Evolutionary conservation across 768 basidiomycete species (phyloP).

Genomic region (Tricholoma sp.): DNA sequence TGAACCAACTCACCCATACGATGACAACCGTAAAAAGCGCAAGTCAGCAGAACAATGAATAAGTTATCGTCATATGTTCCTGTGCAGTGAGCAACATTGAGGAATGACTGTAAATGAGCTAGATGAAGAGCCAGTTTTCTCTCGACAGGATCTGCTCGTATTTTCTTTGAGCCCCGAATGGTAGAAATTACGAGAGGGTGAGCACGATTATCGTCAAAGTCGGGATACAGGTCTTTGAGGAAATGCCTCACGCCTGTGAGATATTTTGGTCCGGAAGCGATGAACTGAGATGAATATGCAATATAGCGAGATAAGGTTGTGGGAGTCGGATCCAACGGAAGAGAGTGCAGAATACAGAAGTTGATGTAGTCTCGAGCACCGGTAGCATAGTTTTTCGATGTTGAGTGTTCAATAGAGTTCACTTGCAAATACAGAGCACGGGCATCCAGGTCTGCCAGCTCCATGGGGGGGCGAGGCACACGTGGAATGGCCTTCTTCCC

Average conservation of each 20-base stretch:
- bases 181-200: neutral
- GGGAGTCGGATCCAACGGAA: slow-evolving; percentile 17
- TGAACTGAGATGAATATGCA: slow-evolving; percentile 13
- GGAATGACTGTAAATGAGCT: neutral
- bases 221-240: neutral
- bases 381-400: slow-evolving; percentile 11
- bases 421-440: slow-evolving; percentile 11
- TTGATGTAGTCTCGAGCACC: slow-evolving; percentile 16
- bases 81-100: neutral
- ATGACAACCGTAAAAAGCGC: slow-evolving; percentile 25
- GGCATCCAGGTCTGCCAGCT: slow-evolving; percentile 12
- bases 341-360: slow-evolving; percentile 11
- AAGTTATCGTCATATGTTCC: slow-evolving; percentile 17
- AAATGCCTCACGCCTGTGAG: neutral
- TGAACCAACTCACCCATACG: slow-evolving; percentile 17
- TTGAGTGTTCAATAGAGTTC: slow-evolving; percentile 16
- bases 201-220: neutral
- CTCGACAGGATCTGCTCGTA: neutral
- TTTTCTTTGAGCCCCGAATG: neutral
- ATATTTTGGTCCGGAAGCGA: slow-evolving; percentile 15
- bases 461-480: too few species aligned
- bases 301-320: slow-evolving; percentile 13
- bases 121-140: neutral
- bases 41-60: slow-evolving; percentile 17
- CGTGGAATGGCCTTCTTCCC: too few species aligned